These are phyloP conservation scores for Schwanniomyces vanrijiae DNA, from an alignment of 805 yeast genomes.

Conservation along the genomic window DNA sequence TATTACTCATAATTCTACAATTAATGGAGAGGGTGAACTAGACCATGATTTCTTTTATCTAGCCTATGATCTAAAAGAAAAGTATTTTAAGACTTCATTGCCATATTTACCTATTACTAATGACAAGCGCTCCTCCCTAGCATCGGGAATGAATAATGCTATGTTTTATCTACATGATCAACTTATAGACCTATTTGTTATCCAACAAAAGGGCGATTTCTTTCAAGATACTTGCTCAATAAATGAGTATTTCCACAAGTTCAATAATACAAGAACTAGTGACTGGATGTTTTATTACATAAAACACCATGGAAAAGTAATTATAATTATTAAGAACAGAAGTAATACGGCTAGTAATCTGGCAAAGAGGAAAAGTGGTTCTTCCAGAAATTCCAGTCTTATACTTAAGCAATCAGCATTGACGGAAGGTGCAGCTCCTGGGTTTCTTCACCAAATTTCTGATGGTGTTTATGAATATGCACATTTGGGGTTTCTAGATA, in stretches of 20 bases:
- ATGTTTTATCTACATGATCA: conserved; percentile 42
- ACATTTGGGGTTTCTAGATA: conserved; percentile 38
- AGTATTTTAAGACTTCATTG: conserved; percentile 32
- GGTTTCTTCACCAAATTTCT: conserved; percentile 8
- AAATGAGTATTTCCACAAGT: conserved; percentile 41
- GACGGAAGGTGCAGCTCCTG: conserved; percentile 8
- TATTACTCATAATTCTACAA: conserved; percentile 2
- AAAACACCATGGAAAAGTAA: conserved; percentile 25
- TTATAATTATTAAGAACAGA: conserved; percentile 35
- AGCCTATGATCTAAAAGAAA: conserved; percentile 25
- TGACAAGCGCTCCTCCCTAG: neutral
- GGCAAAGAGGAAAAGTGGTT: conserved; percentile 10
- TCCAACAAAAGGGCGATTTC: conserved; percentile 19
- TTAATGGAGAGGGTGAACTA: conserved; percentile 9
- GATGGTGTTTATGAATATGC: conserved; percentile 30
- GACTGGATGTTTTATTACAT: conserved; percentile 46
- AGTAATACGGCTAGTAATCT: conserved; percentile 19
- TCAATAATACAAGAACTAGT: conserved; percentile 32
- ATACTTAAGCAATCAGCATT: neutral
- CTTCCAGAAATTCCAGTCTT: conserved; percentile 4
- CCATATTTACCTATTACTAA: conserved; percentile 28
- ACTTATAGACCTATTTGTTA: conserved; percentile 28
- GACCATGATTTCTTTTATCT: conserved; percentile 40
- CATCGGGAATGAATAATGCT: conserved; percentile 22
- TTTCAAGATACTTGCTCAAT: conserved; percentile 19